These are phyloP conservation scores for Coprinellus micaceus DNA, from an alignment of 768 basidiomycete species.

Conservation along the genomic window DNA sequence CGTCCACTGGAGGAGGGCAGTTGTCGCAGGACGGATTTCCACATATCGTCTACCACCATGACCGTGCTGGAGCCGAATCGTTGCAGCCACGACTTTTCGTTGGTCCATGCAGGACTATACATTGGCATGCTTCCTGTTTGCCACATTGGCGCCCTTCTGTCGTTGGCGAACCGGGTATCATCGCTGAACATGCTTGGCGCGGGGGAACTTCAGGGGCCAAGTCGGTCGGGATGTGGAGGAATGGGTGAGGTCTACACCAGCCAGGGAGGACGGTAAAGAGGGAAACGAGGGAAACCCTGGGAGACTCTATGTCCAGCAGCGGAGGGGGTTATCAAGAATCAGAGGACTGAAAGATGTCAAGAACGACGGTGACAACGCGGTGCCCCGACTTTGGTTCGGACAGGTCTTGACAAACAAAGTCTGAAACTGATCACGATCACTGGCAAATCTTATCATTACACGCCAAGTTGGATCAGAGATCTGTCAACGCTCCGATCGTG, in stretches of 20 bases:
- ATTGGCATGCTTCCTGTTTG: slow-evolving; percentile 9
- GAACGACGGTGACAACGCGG: background rate
- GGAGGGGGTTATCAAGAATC: background rate
- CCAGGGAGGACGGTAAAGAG: background rate
- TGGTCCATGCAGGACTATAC: slow-evolving; percentile 9
- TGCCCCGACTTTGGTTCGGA: background rate
- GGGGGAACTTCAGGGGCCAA: background rate
- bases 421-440: background rate
- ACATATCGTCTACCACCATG: slow-evolving; percentile 8
- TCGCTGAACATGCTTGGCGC: background rate
- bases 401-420: slow-evolving; percentile 2
- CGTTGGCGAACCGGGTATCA: background rate
- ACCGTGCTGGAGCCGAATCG: slow-evolving; percentile 5
- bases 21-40: slow-evolving; percentile 1
- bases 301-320: slow-evolving; percentile 1
- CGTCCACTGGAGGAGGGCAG: background rate
- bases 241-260: background rate
- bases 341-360: background rate
- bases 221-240: background rate
- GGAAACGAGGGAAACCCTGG: background rate
- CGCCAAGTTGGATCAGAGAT: too few relatives aligned
- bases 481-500: too few relatives aligned
- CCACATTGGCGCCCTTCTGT: slow-evolving; percentile 7
- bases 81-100: slow-evolving; percentile 12
- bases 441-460: background rate